phyloP scores from a whole-genome alignment of 2,329 filamentous ascomycete genomes.

The Talaromyces piceae region DNA sequence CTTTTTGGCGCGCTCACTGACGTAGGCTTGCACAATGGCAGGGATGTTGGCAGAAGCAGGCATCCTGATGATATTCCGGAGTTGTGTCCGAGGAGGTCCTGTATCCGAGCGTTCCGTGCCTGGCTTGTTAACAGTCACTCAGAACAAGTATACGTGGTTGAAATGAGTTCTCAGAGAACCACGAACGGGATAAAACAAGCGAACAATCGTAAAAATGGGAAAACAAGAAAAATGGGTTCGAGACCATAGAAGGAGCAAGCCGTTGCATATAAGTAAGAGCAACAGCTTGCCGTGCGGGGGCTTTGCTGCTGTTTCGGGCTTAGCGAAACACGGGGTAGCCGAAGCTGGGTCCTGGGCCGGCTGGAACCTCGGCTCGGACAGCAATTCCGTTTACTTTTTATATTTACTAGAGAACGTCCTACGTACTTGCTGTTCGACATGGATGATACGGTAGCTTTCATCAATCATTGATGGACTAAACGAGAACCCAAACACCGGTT shows the following conservation, averaged over 20 bases:
- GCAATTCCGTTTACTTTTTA: neutral
- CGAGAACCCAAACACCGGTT: too few species aligned
- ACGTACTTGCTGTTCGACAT: too few species aligned
- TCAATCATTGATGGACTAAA: too few species aligned
- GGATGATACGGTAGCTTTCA: too few species aligned
- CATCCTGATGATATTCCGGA: constrained; percentile 25
- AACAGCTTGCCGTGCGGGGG: neutral
- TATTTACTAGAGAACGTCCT: too few species aligned
- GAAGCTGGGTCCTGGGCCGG: neutral
- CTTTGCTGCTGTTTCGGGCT: neutral
- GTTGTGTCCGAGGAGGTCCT: neutral
- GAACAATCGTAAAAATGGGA: neutral
- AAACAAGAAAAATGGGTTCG: neutral
- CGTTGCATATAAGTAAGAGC: neutral
- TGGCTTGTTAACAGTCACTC: neutral
- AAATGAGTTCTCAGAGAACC: too few species aligned
- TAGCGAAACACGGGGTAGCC: constrained; percentile 10
- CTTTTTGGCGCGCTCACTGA: constrained; percentile 78
- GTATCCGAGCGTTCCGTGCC: neutral
- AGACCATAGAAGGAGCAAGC: neutral
- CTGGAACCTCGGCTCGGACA: constrained; percentile 5
- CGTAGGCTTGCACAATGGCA: constrained; percentile 52
- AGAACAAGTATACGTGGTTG: neutral
- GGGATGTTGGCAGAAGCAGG: constrained; percentile 50
- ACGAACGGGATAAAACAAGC: neutral